Conservation (phyloP, 208 protist species). For the Novymonas esmeraldas region DNA sequence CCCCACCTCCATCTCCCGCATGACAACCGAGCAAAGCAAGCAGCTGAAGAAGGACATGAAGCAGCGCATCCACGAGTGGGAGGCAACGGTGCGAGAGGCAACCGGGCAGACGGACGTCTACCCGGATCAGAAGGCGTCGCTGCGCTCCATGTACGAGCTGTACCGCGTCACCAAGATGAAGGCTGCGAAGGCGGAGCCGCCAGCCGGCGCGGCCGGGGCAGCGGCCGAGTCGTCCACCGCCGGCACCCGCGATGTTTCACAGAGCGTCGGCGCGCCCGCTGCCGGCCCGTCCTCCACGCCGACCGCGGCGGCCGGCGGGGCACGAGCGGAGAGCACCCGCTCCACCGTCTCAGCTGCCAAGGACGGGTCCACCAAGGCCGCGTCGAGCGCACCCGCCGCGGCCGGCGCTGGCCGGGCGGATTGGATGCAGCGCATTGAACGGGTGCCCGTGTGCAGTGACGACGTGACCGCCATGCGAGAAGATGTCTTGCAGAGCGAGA, state of each 20-base stretch:
- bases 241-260: conserved; percentile 17
- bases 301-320: conserved; percentile 2
- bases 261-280: conserved; percentile 14
- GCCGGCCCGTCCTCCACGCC: conserved; percentile 13
- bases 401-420: conserved; percentile 7
- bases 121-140: conserved; percentile 66
- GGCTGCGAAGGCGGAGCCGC: conserved; percentile 43
- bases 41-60: conserved; percentile 90
- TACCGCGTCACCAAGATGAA: conserved; percentile 80
- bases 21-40: conserved; percentile 66
- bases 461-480: conserved; percentile 54
- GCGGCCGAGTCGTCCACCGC: conserved; percentile 15
- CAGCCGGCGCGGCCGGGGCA: conserved; percentile 1
- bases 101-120: conserved; percentile 64
- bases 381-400: neutral
- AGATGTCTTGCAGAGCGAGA: conserved; percentile 63
- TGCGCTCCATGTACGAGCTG: conserved; percentile 86
- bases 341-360: conserved; percentile 7
- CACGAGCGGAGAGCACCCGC: conserved; percentile 17
- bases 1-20: conserved; percentile 38
- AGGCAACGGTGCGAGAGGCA: conserved; percentile 67
- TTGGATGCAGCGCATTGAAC: conserved; percentile 31
- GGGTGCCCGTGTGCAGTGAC: conserved; percentile 47
- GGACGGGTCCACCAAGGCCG: neutral
- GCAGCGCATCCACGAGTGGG: conserved; percentile 90